Evolutionary conservation across 2,329 filamentous ascomycete species (phyloP).

Genomic region (Apiospora hydei): DNA sequence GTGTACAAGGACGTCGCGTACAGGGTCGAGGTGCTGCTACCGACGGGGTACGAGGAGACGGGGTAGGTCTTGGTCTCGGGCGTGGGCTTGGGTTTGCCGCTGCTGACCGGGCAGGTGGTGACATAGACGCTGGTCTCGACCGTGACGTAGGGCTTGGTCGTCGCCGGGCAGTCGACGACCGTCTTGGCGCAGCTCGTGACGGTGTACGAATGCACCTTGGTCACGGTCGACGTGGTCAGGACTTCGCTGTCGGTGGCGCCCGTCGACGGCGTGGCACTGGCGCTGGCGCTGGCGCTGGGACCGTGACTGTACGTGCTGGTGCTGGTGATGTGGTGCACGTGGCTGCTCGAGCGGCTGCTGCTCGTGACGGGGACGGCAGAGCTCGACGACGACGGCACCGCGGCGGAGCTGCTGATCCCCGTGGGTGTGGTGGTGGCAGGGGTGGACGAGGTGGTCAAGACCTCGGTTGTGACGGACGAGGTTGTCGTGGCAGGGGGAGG

Average conservation of each 20-base stretch:
- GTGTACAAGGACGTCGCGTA: not conserved
- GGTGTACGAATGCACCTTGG: not conserved
- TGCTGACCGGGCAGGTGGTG: conserved; percentile 25
- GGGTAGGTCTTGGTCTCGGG: not conserved
- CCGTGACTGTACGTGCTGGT: not conserved
- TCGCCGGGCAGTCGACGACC: conserved; percentile 25
- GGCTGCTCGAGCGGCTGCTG: not conserved
- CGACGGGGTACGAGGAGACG: not conserved
- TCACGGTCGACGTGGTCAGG: conserved; percentile 22
- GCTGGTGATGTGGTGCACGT: not conserved
- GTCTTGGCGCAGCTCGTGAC: not conserved
- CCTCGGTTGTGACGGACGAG: not conserved
- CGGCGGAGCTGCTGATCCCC: not conserved
- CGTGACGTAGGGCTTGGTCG: conserved; percentile 17
- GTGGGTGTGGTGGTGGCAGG: not conserved
- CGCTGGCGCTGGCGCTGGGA: not conserved
- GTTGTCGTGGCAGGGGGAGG: not conserved
- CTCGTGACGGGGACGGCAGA: not conserved
- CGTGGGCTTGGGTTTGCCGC: not conserved
- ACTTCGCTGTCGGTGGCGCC: not conserved
- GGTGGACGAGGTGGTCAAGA: conserved; percentile 3
- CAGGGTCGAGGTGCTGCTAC: not conserved
- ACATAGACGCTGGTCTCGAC: conserved; percentile 16
- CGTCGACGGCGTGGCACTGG: not conserved
- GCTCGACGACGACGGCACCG: not conserved